Percentiles rank a stretch among this genome's conserved stretches.
Evolutionary conservation across 2,329 filamentous ascomycete species (phyloP).

Genomic region (Balansia obtecta): DNA sequence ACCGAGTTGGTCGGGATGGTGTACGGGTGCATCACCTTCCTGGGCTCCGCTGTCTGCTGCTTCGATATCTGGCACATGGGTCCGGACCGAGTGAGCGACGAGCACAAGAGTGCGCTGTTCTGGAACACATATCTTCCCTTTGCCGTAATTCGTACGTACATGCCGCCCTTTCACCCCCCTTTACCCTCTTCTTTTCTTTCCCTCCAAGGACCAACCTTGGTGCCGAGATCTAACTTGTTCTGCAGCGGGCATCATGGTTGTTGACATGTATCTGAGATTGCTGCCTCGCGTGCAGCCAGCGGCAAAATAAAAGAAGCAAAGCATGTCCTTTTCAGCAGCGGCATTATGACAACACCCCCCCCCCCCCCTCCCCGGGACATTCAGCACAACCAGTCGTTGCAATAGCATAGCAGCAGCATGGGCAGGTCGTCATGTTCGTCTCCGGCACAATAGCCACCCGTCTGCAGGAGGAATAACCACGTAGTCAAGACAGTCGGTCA

Average conservation of each 20-base stretch:
- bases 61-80: conserved; percentile 39
- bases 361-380: too few relatives aligned
- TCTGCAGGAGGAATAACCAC: not conserved
- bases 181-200: too few relatives aligned
- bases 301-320: not conserved
- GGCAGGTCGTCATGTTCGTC: not conserved
- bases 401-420: not conserved
- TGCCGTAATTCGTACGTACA: conserved; percentile 37
- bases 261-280: conserved; percentile 43
- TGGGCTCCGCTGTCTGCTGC: conserved; percentile 40
- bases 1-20: conserved; percentile 38
- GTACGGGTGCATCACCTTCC: conserved; percentile 37
- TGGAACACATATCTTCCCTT: conserved; percentile 40
- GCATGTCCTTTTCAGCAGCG: not conserved
- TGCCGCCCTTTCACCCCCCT: too few relatives aligned
- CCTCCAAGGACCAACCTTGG: too few relatives aligned
- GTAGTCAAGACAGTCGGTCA: not conserved
- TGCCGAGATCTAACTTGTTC: not conserved
- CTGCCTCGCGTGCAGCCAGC: conserved; percentile 24
- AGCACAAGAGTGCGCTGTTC: conserved; percentile 33
- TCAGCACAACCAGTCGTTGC: too few relatives aligned
- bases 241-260: conserved; percentile 34
- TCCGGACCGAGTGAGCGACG: conserved; percentile 26
- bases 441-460: not conserved
- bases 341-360: too few relatives aligned